phyloP scores from a whole-genome alignment of 2,329 filamentous ascomycete species.

The Colletotrichum simmondsii region DNA sequence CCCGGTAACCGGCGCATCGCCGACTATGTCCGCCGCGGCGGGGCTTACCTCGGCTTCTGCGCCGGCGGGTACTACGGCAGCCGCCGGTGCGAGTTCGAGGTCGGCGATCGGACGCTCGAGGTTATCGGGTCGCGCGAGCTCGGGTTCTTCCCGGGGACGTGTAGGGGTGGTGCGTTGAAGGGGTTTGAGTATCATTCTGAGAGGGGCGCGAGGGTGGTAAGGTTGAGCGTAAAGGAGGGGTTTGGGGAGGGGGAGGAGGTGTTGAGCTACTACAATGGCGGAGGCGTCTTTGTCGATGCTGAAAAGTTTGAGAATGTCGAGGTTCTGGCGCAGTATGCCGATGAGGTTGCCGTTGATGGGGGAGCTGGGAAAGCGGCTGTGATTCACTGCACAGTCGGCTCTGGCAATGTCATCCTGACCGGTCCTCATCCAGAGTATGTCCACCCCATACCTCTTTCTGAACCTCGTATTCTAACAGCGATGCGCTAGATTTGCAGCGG shows the following conservation, averaged over 20 bases:
- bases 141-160: slow-evolving; percentile 87
- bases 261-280: slow-evolving; percentile 90
- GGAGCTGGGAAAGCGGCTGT: slow-evolving; percentile 81
- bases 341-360: slow-evolving; percentile 79
- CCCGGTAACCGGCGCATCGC: slow-evolving; percentile 85
- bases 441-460: neutral
- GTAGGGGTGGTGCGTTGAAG: slow-evolving; percentile 85
- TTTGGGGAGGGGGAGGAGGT: slow-evolving; percentile 73
- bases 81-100: slow-evolving; percentile 88
- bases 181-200: slow-evolving; percentile 95
- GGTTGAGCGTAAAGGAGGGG: slow-evolving; percentile 66
- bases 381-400: slow-evolving; percentile 84
- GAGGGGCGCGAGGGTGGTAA: slow-evolving; percentile 79
- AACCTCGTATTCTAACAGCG: neutral
- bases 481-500: slow-evolving; percentile 78
- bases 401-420: slow-evolving; percentile 82
- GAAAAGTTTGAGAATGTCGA: slow-evolving; percentile 75
- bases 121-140: slow-evolving; percentile 89
- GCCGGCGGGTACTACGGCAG: slow-evolving; percentile 94
- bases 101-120: slow-evolving; percentile 78
- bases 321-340: slow-evolving; percentile 83
- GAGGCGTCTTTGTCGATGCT: slow-evolving; percentile 90
- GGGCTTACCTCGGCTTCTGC: slow-evolving; percentile 90
- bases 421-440: slow-evolving; percentile 90
- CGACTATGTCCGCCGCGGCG: slow-evolving; percentile 87